Percentiles rank a stretch among this genome's conserved stretches.
Conservation (phyloP, 768 basidiomycete genomes). For the Dictyophora rubrovolvata region DNA sequence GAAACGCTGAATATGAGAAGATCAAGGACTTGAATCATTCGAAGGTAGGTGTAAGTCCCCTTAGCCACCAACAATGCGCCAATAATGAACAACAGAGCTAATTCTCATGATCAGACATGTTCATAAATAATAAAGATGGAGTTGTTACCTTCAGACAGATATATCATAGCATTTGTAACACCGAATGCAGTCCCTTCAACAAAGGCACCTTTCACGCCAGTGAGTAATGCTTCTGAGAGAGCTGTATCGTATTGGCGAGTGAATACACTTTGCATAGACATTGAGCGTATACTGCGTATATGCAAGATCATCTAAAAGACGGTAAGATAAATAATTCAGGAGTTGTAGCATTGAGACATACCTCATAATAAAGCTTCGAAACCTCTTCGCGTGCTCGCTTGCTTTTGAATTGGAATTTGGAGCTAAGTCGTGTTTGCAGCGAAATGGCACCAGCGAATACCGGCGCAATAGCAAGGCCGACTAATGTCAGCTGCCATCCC, state of each 20-base stretch:
- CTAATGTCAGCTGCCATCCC: conserved; percentile 90
- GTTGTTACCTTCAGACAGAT: conserved; percentile 59
- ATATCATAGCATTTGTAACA: conserved; percentile 72
- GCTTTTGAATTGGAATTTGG: conserved; percentile 64
- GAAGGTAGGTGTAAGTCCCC: conserved; percentile 76
- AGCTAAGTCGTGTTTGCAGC: conserved; percentile 61
- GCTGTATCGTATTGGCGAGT: conserved; percentile 56
- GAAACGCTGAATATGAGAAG: conserved; percentile 90
- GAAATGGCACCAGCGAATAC: conserved; percentile 71
- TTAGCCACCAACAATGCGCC: conserved; percentile 76
- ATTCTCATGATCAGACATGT: not conserved
- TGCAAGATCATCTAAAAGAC: conserved; percentile 57
- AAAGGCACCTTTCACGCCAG: conserved; percentile 75
- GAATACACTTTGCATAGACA: conserved; percentile 74
- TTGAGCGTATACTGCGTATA: conserved; percentile 76
- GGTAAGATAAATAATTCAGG: not conserved
- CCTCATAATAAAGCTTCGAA: conserved; percentile 77
- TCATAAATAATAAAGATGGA: not conserved
- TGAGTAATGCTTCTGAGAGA: conserved; percentile 45
- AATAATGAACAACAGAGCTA: conserved; percentile 82
- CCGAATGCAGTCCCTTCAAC: conserved; percentile 80
- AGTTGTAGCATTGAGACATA: conserved; percentile 26
- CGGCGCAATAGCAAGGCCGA: conserved; percentile 79
- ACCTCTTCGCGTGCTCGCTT: conserved; percentile 83
- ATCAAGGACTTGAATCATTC: conserved; percentile 85